A percentile compares a stretch with the other conserved stretches of the same genome.
Conservation (phyloP, 2,329 filamentous ascomycete genomes). For the Sporothrix mexicana region DNA sequence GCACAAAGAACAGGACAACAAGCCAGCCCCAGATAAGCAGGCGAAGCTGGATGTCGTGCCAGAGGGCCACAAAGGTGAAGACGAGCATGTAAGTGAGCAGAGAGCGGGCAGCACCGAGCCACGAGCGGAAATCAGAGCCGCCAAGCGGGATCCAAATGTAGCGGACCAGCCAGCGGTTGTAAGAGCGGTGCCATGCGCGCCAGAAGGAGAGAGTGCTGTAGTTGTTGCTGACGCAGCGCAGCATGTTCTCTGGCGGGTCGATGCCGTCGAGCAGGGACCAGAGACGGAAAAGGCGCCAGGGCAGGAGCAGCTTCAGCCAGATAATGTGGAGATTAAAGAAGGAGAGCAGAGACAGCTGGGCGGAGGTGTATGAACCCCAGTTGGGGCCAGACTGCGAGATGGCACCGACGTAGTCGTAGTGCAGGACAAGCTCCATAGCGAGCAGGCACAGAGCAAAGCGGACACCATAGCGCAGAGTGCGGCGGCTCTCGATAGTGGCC, state of each 20-base stretch:
- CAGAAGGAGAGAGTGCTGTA: conserved; percentile 91
- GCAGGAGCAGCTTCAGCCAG: conserved; percentile 95
- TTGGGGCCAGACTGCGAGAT: conserved; percentile 81
- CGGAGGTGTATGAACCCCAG: conserved; percentile 84
- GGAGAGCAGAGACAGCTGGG: conserved; percentile 86
- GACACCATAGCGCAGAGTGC: conserved; percentile 80
- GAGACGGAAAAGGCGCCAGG: conserved; percentile 98
- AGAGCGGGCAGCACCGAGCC: conserved; percentile 58
- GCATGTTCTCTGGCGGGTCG: conserved; percentile 97
- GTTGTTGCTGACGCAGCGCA: conserved; percentile 94
- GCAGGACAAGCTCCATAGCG: conserved; percentile 87
- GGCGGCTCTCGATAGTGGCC: conserved; percentile 69
- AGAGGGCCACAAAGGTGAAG: conserved; percentile 96
- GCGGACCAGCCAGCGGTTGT: conserved; percentile 91
- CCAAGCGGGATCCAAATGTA: conserved; percentile 95
- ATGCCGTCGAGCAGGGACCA: conserved; percentile 91
- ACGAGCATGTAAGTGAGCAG: conserved; percentile 80
- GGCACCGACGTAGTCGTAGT: conserved; percentile 92
- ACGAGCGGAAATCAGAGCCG: conserved; percentile 61
- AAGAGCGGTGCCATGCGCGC: conserved; percentile 94
- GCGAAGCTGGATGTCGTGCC: conserved; percentile 94
- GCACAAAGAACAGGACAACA: conserved; percentile 89
- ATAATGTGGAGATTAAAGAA: conserved; percentile 97
- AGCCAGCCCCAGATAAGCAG: conserved; percentile 97
- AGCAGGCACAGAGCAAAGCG: conserved; percentile 82